These are phyloP conservation scores for Kluyveromyces dobzhanskii DNA, from an alignment of 805 yeast genomes.

Conservation along the genomic window DNA sequence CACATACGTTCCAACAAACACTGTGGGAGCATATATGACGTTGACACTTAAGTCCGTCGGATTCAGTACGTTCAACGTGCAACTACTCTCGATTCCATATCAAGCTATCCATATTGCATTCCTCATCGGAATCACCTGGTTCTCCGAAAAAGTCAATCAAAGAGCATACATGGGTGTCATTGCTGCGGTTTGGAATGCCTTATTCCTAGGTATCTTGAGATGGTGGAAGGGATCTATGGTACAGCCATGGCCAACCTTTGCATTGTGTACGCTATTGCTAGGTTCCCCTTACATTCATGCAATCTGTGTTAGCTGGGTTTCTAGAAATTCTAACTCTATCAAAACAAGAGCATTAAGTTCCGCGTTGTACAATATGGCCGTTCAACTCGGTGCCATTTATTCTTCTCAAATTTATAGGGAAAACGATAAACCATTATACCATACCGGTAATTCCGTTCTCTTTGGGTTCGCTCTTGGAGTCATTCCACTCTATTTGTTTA, in stretches of 20 bases:
- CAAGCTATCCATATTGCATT: conserved; percentile 32
- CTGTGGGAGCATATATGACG: conserved; percentile 37
- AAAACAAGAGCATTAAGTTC: conserved; percentile 54
- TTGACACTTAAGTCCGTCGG: conserved; percentile 41
- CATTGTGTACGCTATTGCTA: conserved; percentile 26
- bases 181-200: conserved; percentile 30
- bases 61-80: conserved; percentile 42
- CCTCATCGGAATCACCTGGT: conserved; percentile 31
- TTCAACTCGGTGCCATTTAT: conserved; percentile 50
- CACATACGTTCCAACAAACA: conserved; percentile 30
- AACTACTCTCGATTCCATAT: conserved; percentile 45
- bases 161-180: conserved; percentile 20
- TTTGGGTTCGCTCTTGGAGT: conserved; percentile 29
- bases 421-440: conserved; percentile 52
- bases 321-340: conserved; percentile 54
- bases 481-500: conserved; percentile 20
- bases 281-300: conserved; percentile 43
- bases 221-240: conserved; percentile 34
- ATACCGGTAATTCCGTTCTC: conserved; percentile 44
- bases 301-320: conserved; percentile 49
- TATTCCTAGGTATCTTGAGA: conserved; percentile 27
- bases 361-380: conserved; percentile 55
- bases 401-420: conserved; percentile 48
- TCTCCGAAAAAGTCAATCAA: conserved; percentile 30
- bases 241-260: conserved; percentile 34